phyloP scores from a whole-genome alignment of 306 rosid genomes.

The Ceratonia siliqua region DNA sequence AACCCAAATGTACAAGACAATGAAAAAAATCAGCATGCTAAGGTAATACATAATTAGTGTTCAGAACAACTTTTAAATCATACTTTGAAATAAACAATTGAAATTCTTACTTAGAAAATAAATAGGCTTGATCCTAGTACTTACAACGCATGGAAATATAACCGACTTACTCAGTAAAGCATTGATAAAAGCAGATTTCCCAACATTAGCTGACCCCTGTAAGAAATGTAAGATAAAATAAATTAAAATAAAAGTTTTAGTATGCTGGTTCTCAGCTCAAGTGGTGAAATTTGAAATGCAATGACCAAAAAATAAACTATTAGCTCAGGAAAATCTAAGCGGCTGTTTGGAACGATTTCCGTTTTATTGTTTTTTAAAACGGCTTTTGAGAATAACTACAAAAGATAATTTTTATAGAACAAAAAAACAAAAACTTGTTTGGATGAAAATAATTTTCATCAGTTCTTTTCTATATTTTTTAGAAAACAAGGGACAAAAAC shows the following conservation, averaged over 20 bases:
- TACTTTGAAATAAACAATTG: neutral
- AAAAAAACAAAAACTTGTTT: no score
- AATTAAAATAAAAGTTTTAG: conserved; percentile 5
- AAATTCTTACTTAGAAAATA: neutral
- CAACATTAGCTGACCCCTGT: conserved; percentile 97
- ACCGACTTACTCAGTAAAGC: conserved; percentile 80
- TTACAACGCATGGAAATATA: conserved; percentile 7
- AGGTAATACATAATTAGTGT: conserved; percentile 9
- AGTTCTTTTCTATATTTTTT: no score
- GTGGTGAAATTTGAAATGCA: neutral
- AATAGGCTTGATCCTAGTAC: conserved; percentile 19
- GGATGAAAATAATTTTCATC: no score
- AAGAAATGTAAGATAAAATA: conserved; percentile 11
- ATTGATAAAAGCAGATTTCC: conserved; percentile 92
- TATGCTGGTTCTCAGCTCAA: conserved; percentile 1
- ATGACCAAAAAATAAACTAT: neutral
- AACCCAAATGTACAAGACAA: neutral
- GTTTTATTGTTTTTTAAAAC: no score
- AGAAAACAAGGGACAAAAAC: no score
- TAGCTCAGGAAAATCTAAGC: neutral
- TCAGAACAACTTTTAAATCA: conserved; percentile 17
- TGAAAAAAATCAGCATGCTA: neutral
- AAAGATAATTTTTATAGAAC: no score
- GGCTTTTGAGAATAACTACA: no score
- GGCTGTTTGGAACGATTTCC: no score